Conservation (phyloP, 2,329 filamentous ascomycete species). For the Neofusicoccum sp. region DNA sequence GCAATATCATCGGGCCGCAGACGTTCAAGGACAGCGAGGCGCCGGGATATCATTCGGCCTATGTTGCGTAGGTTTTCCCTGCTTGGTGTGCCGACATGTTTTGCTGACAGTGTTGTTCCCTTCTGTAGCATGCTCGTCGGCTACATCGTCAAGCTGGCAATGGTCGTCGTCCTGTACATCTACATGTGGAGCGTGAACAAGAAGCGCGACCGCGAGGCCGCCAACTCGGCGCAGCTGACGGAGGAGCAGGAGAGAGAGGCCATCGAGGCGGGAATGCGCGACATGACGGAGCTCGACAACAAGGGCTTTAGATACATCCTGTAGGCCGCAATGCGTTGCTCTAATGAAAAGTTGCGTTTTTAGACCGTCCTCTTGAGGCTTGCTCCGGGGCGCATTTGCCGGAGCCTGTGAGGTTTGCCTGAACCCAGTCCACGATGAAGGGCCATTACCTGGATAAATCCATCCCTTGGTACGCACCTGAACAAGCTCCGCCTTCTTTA, state of each 20-base stretch:
- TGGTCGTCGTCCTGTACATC: constrained; percentile 54
- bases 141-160: constrained; percentile 55
- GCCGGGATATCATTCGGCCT: constrained; percentile 53
- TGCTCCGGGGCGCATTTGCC: too few species aligned
- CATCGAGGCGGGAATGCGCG: constrained; percentile 58
- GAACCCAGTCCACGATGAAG: too few species aligned
- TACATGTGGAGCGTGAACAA: constrained; percentile 61
- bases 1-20: constrained; percentile 58
- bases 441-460: too few species aligned
- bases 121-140: constrained; percentile 56
- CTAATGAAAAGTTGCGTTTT: too few species aligned
- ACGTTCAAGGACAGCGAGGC: constrained; percentile 55
- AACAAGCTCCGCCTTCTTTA: too few species aligned
- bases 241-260: constrained; percentile 53
- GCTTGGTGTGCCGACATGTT: not conserved
- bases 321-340: constrained; percentile 24
- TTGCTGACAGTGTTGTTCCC: not conserved
- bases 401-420: too few species aligned
- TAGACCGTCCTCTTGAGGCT: too few species aligned
- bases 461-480: too few species aligned
- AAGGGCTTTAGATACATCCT: constrained; percentile 57
- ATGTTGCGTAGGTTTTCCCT: constrained; percentile 43
- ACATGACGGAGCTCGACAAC: constrained; percentile 60
- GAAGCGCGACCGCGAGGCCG: constrained; percentile 53
- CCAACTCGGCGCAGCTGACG: constrained; percentile 26